Conservation (phyloP, 1,284 basidiomycete genomes). For the Cutaneotrichosporon daszewskae region DNA sequence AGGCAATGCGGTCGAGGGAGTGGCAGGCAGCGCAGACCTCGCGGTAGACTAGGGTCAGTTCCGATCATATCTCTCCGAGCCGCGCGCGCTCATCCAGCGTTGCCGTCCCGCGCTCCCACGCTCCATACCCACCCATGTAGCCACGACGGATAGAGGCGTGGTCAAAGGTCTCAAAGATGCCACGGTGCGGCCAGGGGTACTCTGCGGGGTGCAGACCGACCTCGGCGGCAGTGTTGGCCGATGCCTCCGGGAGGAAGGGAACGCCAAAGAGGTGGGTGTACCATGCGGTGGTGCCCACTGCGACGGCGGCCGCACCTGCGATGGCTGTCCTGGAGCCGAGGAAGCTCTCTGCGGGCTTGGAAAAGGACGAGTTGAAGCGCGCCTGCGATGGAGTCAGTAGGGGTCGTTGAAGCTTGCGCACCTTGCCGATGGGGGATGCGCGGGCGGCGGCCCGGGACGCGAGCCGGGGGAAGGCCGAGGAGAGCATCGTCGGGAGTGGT, state of each 20-base stretch:
- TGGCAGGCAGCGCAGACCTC: conserved; percentile 99
- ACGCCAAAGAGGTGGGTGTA: conserved; percentile 93
- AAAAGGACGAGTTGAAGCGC: conserved; percentile 37
- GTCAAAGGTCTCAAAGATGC: conserved; percentile 85
- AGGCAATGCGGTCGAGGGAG: conserved; percentile 97
- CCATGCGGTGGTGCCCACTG: conserved; percentile 87
- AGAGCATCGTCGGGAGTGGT: conserved; percentile 30
- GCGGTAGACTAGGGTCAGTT: conserved; percentile 66
- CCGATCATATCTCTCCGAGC: background rate
- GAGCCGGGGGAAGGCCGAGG: conserved; percentile 40
- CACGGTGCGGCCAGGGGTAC: conserved; percentile 90
- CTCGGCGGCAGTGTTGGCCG: conserved; percentile 84
- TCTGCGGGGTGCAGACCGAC: conserved; percentile 85
- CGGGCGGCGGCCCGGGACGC: conserved; percentile 31
- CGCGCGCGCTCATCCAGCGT: background rate
- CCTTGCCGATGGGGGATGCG: conserved; percentile 17
- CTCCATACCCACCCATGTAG: conserved; percentile 60
- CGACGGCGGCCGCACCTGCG: conserved; percentile 67
- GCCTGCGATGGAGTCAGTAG: conserved; percentile 18
- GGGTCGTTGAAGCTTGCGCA: conserved; percentile 4
- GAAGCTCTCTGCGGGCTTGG: conserved; percentile 20
- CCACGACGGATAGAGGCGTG: conserved; percentile 91
- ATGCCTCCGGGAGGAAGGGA: conserved; percentile 78
- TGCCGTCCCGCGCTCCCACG: background rate
- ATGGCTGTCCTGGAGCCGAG: conserved; percentile 67